Percentiles rank a stretch among this genome's conserved stretches.
Conservation (phyloP, 73 alveolate species). For the Durusdinium trenchii region DNA sequence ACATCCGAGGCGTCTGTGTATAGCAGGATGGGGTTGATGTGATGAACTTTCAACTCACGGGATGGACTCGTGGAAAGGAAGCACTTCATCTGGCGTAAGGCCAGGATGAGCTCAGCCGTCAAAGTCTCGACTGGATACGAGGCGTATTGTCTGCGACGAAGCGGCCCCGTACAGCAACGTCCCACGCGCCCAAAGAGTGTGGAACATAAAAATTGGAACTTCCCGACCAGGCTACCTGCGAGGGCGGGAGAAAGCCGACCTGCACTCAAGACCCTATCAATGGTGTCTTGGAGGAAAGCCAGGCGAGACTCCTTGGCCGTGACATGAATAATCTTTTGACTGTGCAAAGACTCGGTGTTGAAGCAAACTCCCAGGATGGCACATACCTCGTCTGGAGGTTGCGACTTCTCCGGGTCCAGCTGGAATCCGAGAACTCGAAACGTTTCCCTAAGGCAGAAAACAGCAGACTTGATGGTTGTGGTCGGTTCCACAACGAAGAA, state of each 20-base stretch:
- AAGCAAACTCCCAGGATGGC: background rate
- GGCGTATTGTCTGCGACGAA: too few relatives aligned
- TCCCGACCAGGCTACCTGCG: constrained; percentile 6
- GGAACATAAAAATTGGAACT: background rate
- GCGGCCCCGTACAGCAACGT: too few relatives aligned
- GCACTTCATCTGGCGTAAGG: background rate
- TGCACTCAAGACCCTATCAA: background rate
- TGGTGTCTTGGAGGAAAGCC: background rate
- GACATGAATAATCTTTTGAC: background rate
- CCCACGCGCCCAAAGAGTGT: background rate
- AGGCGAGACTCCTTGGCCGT: background rate
- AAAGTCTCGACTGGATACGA: too few relatives aligned
- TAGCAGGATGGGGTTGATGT: background rate
- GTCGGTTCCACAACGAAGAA: background rate
- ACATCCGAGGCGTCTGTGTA: background rate
- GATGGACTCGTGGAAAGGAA: background rate
- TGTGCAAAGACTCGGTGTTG: background rate
- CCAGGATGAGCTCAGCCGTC: background rate
- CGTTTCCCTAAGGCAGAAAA: background rate
- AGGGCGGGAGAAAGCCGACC: background rate
- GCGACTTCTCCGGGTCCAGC: constrained; percentile 29
- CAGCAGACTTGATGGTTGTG: background rate
- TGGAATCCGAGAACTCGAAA: background rate
- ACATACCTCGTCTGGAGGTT: background rate
- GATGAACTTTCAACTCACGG: background rate